Percentiles rank a stretch among this genome's conserved stretches.
Evolutionary conservation across 495 filamentous ascomycete genomes (phyloP).

Genomic region (Parmelia sp.): DNA sequence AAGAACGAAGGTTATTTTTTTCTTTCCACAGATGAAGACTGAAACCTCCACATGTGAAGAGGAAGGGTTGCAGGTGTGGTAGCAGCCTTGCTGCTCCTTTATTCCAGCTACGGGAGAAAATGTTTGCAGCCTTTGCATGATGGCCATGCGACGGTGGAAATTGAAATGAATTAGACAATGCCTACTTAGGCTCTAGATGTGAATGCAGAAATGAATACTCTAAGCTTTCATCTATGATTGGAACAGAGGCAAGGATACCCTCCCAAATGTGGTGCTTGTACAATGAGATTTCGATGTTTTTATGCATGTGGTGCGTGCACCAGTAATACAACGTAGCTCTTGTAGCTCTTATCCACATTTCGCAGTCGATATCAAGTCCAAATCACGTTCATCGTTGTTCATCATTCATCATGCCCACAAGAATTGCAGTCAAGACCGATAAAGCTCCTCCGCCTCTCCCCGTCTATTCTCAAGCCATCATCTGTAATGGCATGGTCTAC

Average conservation of each 20-base stretch:
- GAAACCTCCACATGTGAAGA: not conserved
- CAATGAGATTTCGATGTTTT: too few species aligned
- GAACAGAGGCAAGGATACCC: too few species aligned
- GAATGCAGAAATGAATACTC: too few species aligned
- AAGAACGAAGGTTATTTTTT: not conserved
- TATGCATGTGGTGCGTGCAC: too few species aligned
- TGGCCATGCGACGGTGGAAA: not conserved
- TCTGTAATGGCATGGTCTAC: slow-evolving; percentile 39
- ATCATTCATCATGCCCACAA: slow-evolving; percentile 23
- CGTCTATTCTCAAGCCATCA: slow-evolving; percentile 41
- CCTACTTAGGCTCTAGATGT: not conserved
- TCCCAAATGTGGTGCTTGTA: too few species aligned
- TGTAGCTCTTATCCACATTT: too few species aligned
- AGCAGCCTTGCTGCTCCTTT: not conserved
- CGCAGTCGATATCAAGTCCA: too few species aligned
- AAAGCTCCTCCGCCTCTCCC: slow-evolving; percentile 38
- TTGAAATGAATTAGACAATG: not conserved
- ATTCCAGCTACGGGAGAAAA: not conserved
- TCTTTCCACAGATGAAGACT: not conserved
- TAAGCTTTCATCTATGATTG: too few species aligned
- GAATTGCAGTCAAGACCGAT: slow-evolving; percentile 31
- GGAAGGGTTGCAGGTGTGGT: not conserved
- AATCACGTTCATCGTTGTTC: too few species aligned
- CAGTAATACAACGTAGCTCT: too few species aligned
- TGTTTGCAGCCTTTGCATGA: not conserved